These are phyloP conservation scores for Celoporthe dispersa DNA, from an alignment of 2,329 filamentous ascomycete genomes.

Conservation along the genomic window DNA sequence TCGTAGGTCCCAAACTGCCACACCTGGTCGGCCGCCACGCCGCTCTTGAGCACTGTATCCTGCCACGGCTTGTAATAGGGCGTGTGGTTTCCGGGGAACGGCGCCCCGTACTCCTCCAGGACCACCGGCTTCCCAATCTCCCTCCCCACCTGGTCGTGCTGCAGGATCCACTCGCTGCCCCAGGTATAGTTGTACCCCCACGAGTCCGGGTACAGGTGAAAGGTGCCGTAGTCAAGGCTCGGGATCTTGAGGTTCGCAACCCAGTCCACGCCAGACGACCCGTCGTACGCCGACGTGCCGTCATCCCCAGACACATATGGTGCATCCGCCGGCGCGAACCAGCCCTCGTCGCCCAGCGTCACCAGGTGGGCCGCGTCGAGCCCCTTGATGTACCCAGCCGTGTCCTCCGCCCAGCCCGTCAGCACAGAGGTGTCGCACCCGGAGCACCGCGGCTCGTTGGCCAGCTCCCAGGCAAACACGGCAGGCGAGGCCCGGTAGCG, in stretches of 20 bases:
- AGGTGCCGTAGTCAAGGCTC: constrained; percentile 56
- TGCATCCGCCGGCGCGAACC: constrained; percentile 35
- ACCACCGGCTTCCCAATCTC: constrained; percentile 27
- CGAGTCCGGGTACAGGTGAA: constrained; percentile 44
- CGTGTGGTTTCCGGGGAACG: constrained; percentile 25
- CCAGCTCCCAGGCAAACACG: constrained; percentile 58
- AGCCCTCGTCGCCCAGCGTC: constrained; percentile 61
- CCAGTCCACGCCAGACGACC: constrained; percentile 57
- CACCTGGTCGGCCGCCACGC: constrained; percentile 28
- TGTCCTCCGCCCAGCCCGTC: constrained; percentile 60
- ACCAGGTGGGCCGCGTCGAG: constrained; percentile 66
- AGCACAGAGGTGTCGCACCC: constrained; percentile 62
- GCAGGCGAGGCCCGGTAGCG: constrained; percentile 50
- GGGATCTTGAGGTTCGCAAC: constrained; percentile 53
- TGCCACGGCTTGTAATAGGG: constrained; percentile 28
- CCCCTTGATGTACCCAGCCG: constrained; percentile 64
- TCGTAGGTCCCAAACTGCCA: constrained; percentile 30
- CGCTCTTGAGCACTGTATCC: constrained; percentile 26
- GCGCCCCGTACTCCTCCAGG: constrained; percentile 30
- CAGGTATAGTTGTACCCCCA: constrained; percentile 28
- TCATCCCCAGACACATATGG: constrained; percentile 35
- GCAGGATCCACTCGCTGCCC: constrained; percentile 27
- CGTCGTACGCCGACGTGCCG: constrained; percentile 53
- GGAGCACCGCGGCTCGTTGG: constrained; percentile 63
- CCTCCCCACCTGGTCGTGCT: constrained; percentile 25